Percentiles rank a stretch among this genome's conserved stretches.
phyloP scores from a whole-genome alignment of 1,284 basidiomycete species.

The Vanrija humicola region DNA sequence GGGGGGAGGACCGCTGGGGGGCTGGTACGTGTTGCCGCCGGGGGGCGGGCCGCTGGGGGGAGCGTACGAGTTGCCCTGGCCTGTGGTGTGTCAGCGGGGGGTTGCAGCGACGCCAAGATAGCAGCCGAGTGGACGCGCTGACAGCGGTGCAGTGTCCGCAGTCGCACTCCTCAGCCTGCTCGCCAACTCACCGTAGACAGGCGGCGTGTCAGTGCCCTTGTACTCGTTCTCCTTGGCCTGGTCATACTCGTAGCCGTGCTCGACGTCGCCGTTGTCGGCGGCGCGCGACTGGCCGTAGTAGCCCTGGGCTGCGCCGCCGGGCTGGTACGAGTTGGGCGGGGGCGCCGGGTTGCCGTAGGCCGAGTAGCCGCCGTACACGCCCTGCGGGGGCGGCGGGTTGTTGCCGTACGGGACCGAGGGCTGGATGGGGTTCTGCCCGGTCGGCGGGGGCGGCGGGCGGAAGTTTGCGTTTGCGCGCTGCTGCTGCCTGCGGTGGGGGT shows the following conservation, averaged over 20 bases:
- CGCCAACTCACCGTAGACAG: not conserved
- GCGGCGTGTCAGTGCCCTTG: not conserved
- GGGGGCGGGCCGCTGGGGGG: conserved; percentile 24
- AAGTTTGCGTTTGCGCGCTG: conserved; percentile 13
- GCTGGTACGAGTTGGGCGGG: conserved; percentile 37
- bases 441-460: conserved; percentile 24
- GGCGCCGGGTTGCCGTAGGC: conserved; percentile 13
- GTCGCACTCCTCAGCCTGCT: too few relatives aligned
- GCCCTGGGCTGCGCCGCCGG: conserved; percentile 27
- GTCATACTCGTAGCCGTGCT: conserved; percentile 39
- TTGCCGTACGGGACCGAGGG: conserved; percentile 18
- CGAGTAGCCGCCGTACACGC: conserved; percentile 4
- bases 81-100: not conserved
- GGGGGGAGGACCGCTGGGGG: conserved; percentile 35
- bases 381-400: conserved; percentile 31
- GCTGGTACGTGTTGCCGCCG: conserved; percentile 8
- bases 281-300: conserved; percentile 18
- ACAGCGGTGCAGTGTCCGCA: too few relatives aligned
- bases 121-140: too few relatives aligned
- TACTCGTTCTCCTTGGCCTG: conserved; percentile 34
- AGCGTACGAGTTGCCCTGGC: conserved; percentile 1
- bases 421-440: not conserved
- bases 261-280: conserved; percentile 20
- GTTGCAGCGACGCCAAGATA: too few relatives aligned
- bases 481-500: not conserved